Conservation (phyloP, 179 eudicot species). For the Dionaea muscipula region DNA sequence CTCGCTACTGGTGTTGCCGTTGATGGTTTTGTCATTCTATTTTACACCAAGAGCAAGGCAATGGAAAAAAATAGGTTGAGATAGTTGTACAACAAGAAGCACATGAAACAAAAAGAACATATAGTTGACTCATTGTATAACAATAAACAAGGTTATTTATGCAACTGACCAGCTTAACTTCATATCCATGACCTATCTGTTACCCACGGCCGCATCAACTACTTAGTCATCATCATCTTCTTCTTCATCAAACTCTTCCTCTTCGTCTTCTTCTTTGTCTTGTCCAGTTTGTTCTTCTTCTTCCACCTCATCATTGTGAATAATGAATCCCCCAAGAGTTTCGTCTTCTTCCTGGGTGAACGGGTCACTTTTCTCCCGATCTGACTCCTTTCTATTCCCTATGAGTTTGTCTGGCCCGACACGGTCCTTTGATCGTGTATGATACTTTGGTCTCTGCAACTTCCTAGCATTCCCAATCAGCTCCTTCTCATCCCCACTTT, state of each 20-base stretch:
- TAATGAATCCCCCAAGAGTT: constrained; percentile 82
- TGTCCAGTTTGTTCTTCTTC: constrained; percentile 25
- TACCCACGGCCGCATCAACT: no score
- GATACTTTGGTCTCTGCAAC: constrained; percentile 33
- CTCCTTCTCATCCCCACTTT: constrained; percentile 54
- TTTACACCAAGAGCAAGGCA: no score
- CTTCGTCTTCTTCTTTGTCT: constrained; percentile 39
- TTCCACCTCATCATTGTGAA: constrained; percentile 39
- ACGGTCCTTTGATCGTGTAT: constrained; percentile 56
- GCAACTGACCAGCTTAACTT: no score
- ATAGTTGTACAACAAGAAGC: no score
- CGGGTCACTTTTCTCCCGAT: constrained; percentile 13
- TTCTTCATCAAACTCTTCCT: constrained; percentile 42
- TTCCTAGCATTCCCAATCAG: constrained; percentile 29
- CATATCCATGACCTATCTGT: no score
- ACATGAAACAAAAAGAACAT: no score
- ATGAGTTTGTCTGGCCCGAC: constrained; percentile 16
- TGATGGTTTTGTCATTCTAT: no score
- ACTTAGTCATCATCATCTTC: constrained; percentile 26
- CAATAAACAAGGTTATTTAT: no score
- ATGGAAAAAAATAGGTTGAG: no score
- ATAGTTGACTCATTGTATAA: no score
- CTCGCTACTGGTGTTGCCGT: no score
- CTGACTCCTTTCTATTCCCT: constrained; percentile 9
- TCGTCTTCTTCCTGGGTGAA: constrained; percentile 48